Conservation (phyloP, 495 filamentous ascomycete genomes). For the Cryomyces antarcticus region DNA sequence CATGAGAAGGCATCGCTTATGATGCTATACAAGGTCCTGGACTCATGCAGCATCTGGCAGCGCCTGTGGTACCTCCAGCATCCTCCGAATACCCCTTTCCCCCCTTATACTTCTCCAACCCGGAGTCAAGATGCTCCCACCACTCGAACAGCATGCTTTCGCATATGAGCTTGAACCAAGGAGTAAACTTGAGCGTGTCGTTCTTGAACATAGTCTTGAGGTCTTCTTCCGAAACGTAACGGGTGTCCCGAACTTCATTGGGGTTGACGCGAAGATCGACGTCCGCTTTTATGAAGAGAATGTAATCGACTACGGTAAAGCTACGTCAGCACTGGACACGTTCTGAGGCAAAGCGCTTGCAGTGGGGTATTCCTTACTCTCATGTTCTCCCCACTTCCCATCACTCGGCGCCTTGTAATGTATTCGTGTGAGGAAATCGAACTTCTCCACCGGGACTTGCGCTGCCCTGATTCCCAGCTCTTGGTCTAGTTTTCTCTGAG, state of each 20-base stretch:
- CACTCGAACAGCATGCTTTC: conserved; percentile 94
- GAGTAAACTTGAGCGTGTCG: conserved; percentile 65
- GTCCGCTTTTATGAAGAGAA: conserved; percentile 90
- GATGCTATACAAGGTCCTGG: no score
- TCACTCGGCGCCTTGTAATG: conserved; percentile 96
- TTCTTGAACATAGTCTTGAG: conserved; percentile 74
- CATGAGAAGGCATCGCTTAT: no score
- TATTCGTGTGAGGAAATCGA: conserved; percentile 87
- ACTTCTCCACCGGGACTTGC: conserved; percentile 82
- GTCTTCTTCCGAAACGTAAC: conserved; percentile 65
- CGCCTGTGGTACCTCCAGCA: conserved; percentile 26
- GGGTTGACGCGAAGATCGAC: conserved; percentile 60
- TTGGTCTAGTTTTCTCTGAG: conserved; percentile 79
- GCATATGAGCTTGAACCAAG: conserved; percentile 99
- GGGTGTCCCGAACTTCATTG: conserved; percentile 73
- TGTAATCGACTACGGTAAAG: conserved; percentile 66
- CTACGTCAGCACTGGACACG: background rate
- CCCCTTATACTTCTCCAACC: conserved; percentile 64
- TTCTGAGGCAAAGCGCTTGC: background rate
- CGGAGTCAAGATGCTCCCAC: conserved; percentile 72
- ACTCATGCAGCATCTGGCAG: background rate
- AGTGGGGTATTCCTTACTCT: conserved; percentile 41
- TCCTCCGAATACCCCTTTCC: conserved; percentile 72
- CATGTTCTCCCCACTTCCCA: conserved; percentile 97
- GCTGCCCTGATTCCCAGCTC: conserved; percentile 80